These are phyloP conservation scores for Phytophthora quininea DNA, from an alignment of 352 stramenopile species.

Conservation along the genomic window DNA sequence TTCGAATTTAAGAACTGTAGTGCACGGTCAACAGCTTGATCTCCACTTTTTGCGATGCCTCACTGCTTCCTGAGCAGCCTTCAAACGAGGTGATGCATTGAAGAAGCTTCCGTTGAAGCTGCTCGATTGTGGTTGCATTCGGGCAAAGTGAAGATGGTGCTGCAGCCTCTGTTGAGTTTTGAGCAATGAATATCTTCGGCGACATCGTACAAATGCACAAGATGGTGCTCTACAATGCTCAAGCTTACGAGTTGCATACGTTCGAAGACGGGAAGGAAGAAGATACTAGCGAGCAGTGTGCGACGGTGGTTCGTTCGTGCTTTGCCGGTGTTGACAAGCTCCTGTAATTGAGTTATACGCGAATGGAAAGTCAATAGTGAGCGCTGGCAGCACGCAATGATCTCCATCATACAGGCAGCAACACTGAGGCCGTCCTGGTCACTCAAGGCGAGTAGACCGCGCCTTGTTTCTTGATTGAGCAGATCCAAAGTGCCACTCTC, in stretches of 20 bases:
- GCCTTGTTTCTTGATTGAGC: constrained; percentile 17
- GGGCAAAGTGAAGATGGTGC: constrained; percentile 11
- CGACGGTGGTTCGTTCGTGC: constrained; percentile 69
- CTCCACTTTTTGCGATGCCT: constrained; percentile 49
- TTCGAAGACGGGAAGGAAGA: constrained; percentile 58
- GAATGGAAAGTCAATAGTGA: constrained; percentile 42
- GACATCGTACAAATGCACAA: constrained; percentile 44
- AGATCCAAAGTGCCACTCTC: constrained; percentile 1
- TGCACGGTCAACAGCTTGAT: constrained; percentile 63
- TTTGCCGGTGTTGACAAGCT: constrained; percentile 40
- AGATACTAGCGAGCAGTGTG: constrained; percentile 55
- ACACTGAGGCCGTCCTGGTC: constrained; percentile 68
- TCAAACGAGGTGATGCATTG: constrained; percentile 76
- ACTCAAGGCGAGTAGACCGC: constrained; percentile 46
- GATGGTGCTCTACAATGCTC: constrained; percentile 54
- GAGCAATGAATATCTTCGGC: not conserved
- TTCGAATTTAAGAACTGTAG: constrained; percentile 58
- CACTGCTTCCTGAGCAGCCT: constrained; percentile 52
- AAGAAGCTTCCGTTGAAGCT: constrained; percentile 64
- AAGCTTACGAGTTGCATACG: constrained; percentile 47
- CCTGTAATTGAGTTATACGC: constrained; percentile 39
- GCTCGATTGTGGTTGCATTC: constrained; percentile 35
- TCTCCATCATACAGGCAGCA: constrained; percentile 67
- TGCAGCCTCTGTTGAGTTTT: not conserved
- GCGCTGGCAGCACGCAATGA: constrained; percentile 45